Base-by-base conservation (phyloP, 495 filamentous ascomycete genomes). In the Podospora pseudopauciseta region DNA sequence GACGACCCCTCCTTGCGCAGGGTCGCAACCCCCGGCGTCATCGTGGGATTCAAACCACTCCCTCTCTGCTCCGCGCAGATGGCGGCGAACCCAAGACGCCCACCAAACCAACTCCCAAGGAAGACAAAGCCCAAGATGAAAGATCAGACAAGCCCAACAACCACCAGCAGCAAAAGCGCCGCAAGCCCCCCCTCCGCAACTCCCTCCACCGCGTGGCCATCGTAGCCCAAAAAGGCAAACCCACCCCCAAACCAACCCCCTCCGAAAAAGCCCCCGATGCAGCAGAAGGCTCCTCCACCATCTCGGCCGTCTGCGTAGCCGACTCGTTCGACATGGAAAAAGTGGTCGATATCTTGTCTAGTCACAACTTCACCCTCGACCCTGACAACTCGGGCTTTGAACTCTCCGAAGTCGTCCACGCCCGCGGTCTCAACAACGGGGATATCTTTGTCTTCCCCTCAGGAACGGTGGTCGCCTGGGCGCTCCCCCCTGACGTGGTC, bases 371-470 rank as follows among this genome's bases (percentile, higher is more conserved):
- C 84, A 66, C 85, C 78, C 78, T 89, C 76, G 72, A 91, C 86
- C 75, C 85, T 75, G 74, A 89, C 77, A 65, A 77, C 19, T 83
- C 83, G 26, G 87, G 85, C 64, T 86, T 92, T 60, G 80, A 87
- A 27, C 77, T 82, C 3, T 81, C 86, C 55, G 87, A 91, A 74
- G 86, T 87, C 20, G 83, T 86, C 13, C 85, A 87, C 70, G 84
- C 84, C 15, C 71, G 84, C 20, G 83, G 83, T 0, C 78, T 84
- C 34, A 86, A 85, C 67, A 75, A 80, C 63, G 93, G 93, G 15
- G 95, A 98, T 76, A 85, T 97, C 16, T 97, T 98, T 71, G 88
- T 99, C n/a, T 99, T 99, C 72, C 93, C 95, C 5, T 97, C 94
- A 0, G 95, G 95, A 3, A 96, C 93, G n/a, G 86, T 97, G 4